These are phyloP conservation scores for Obba rivulosa DNA, from an alignment of 768 basidiomycete species.

Conservation along the genomic window DNA sequence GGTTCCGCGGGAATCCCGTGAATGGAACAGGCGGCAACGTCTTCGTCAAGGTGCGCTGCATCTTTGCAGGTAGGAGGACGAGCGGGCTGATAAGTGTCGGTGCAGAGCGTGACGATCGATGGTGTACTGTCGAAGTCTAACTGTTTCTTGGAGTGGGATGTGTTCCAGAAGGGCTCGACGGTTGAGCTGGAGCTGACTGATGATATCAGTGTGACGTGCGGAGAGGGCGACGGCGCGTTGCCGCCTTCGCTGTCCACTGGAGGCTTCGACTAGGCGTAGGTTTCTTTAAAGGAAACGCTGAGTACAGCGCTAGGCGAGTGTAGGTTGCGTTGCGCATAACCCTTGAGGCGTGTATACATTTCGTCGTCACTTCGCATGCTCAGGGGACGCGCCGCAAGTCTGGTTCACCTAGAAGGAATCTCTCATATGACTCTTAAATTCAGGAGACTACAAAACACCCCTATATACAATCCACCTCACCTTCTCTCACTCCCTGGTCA, in stretches of 20 bases:
- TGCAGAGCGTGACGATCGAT: constrained; percentile 51
- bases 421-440: too few species aligned
- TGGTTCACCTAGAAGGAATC: too few species aligned
- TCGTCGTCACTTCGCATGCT: too few species aligned
- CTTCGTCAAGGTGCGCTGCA: constrained; percentile 48
- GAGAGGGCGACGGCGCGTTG: constrained; percentile 37
- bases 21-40: constrained; percentile 49
- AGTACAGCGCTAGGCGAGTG: too few species aligned
- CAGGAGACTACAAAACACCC: too few species aligned
- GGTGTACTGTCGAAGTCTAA: constrained; percentile 55
- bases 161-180: constrained; percentile 46
- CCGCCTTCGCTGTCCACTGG: constrained; percentile 66
- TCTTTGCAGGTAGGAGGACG: too few species aligned
- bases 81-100: background rate
- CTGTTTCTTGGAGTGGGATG: constrained; percentile 63
- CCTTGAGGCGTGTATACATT: too few species aligned
- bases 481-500: too few species aligned
- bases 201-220: constrained; percentile 49
- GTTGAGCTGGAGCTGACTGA: constrained; percentile 53
- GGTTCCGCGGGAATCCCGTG: constrained; percentile 48
- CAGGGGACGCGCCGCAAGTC: too few species aligned
- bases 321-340: too few species aligned
- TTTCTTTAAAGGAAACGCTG: too few species aligned
- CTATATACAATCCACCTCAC: too few species aligned
- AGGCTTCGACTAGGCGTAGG: constrained; percentile 30